A percentile compares a stretch with the other conserved stretches of the same genome.
Evolutionary conservation across 2,329 filamentous ascomycete species (phyloP).

Genomic region (Chaetomiaceae sp.): DNA sequence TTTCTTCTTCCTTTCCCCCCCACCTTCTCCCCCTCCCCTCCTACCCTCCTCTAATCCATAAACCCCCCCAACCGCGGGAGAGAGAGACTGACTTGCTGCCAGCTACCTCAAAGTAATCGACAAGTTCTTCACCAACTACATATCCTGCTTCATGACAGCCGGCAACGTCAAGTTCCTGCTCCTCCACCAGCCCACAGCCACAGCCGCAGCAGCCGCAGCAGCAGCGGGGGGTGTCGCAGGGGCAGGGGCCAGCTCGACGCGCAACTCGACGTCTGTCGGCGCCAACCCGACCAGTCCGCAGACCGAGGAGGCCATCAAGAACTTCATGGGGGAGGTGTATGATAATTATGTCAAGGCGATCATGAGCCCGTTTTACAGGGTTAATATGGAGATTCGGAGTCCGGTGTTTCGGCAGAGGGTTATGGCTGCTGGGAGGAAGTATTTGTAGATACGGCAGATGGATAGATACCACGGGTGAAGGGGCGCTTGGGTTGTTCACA

Average conservation of each 20-base stretch:
- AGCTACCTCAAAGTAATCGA: constrained; percentile 97
- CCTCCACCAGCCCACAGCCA: constrained; percentile 70
- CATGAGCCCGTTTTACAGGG: constrained; percentile 93
- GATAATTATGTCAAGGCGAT: constrained; percentile 95
- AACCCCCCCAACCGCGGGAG: background rate
- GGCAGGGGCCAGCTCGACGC: constrained; percentile 34
- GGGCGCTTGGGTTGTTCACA: too few relatives aligned
- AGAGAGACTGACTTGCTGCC: too few relatives aligned
- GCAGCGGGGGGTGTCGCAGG: too few relatives aligned
- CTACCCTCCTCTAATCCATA: constrained; percentile 9
- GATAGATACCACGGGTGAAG: background rate
- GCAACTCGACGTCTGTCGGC: constrained; percentile 65
- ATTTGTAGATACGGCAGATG: constrained; percentile 52
- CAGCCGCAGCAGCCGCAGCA: constrained; percentile 27
- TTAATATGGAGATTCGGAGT: constrained; percentile 80
- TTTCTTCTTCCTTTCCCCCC: background rate
- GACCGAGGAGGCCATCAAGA: constrained; percentile 91
- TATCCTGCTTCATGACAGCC: constrained; percentile 90
- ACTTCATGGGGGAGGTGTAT: constrained; percentile 93
- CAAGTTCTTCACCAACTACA: constrained; percentile 92
- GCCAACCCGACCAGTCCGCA: constrained; percentile 83
- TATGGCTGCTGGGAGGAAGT: constrained; percentile 85
- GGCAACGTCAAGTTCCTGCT: constrained; percentile 92
- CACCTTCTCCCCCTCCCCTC: background rate
- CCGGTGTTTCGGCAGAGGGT: constrained; percentile 80